These are phyloP conservation scores for Pleurostoma richardsiae DNA, from an alignment of 2,329 filamentous ascomycete species.

Conservation along the genomic window DNA sequence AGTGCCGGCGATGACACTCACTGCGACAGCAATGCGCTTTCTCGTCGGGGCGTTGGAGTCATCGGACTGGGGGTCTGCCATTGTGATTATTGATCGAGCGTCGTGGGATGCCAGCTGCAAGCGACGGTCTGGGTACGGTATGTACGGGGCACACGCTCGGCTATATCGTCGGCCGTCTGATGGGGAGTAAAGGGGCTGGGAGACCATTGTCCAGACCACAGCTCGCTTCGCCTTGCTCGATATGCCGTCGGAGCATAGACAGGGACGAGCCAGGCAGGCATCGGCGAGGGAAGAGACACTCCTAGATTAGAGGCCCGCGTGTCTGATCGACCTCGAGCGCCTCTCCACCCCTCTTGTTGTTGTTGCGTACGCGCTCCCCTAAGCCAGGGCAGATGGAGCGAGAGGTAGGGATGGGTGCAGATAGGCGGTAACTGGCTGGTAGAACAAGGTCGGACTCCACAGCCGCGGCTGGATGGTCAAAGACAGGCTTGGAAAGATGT, in stretches of 20 bases:
- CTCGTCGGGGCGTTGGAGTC: constrained; percentile 37
- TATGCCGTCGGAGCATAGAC: too few species aligned
- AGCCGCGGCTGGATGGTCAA: too few species aligned
- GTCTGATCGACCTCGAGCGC: too few species aligned
- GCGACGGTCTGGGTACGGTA: constrained; percentile 28
- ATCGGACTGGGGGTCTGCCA: constrained; percentile 34
- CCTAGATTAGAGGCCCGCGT: too few species aligned
- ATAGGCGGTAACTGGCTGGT: too few species aligned
- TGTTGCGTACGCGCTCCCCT: neutral
- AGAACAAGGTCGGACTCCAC: too few species aligned
- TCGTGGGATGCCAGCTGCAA: constrained; percentile 30
- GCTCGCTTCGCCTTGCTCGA: too few species aligned
- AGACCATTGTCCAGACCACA: constrained; percentile 30
- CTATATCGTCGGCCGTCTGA: constrained; percentile 34
- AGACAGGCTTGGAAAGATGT: too few species aligned
- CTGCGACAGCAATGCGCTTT: constrained; percentile 56
- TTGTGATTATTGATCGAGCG: constrained; percentile 23
- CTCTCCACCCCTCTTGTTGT: too few species aligned
- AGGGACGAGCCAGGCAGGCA: too few species aligned
- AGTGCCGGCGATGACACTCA: constrained; percentile 26
- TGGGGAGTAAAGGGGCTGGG: constrained; percentile 30
- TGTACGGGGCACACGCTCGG: constrained; percentile 29
- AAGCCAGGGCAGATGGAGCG: neutral
- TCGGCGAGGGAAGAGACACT: too few species aligned
- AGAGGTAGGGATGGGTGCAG: too few species aligned